phyloP scores from a whole-genome alignment of 768 basidiomycete species.

The Mycena floridula region DNA sequence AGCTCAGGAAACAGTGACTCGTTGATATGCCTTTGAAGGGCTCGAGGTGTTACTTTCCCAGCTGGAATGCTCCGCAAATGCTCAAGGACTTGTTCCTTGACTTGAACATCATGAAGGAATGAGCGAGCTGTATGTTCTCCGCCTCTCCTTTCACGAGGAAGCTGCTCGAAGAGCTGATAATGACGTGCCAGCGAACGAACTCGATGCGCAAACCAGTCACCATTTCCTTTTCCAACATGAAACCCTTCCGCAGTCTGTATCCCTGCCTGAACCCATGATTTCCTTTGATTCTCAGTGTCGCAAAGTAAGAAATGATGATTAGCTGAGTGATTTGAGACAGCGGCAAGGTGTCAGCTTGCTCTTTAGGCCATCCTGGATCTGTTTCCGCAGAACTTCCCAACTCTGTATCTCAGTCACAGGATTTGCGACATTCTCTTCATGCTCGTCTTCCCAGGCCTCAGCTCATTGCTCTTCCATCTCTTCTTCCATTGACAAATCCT shows the following conservation, averaged over 20 bases:
- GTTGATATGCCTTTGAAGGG: background rate
- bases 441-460: background rate
- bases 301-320: slow-evolving; percentile 11
- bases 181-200: slow-evolving; percentile 10
- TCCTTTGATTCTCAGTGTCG: slow-evolving; percentile 12
- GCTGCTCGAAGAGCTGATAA: slow-evolving; percentile 13
- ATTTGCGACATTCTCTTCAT: slow-evolving; percentile 6
- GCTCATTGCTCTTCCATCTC: background rate
- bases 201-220: slow-evolving; percentile 8
- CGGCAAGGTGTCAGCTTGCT: slow-evolving; percentile 1
- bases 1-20: slow-evolving; percentile 2
- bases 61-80: background rate
- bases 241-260: slow-evolving; percentile 13
- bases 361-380: too few relatives aligned
- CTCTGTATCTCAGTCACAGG: background rate
- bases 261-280: slow-evolving; percentile 5
- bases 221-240: slow-evolving; percentile 12
- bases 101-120: background rate
- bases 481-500: too few relatives aligned
- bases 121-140: background rate
- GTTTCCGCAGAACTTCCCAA: too few relatives aligned
- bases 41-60: background rate
- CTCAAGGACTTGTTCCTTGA: background rate
- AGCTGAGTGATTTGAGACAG: slow-evolving; percentile 8
- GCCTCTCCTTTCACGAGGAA: slow-evolving; percentile 7